Conservation (phyloP, 2,329 filamentous ascomycete species). For the Diplodia sapinea region DNA sequence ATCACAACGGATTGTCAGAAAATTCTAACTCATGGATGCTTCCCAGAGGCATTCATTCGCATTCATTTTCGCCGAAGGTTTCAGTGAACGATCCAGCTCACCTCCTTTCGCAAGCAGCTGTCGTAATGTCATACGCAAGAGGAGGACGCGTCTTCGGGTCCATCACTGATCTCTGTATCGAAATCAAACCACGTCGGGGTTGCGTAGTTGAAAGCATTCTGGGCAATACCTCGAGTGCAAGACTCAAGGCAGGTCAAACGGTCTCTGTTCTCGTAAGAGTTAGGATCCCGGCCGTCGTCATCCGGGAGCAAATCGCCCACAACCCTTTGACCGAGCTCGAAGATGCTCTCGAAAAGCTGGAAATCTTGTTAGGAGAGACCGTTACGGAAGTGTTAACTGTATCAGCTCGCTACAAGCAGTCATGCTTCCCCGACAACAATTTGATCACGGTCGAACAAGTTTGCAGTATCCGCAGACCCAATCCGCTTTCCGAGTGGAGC, state of each 20-base stretch:
- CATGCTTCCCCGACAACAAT: constrained; percentile 41
- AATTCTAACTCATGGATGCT: constrained; percentile 12
- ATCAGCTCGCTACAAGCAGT: constrained; percentile 45
- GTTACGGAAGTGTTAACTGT: constrained; percentile 33
- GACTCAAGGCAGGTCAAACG: constrained; percentile 31
- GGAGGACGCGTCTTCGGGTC: constrained; percentile 16
- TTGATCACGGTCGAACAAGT: constrained; percentile 40
- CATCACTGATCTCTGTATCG: constrained; percentile 30
- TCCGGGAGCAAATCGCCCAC: neutral
- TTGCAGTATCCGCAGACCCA: constrained; percentile 40
- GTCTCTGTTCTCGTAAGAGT: constrained; percentile 32
- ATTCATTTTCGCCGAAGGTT: neutral
- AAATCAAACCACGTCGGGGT: constrained; percentile 25
- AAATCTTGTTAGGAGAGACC: constrained; percentile 34
- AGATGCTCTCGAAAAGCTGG: constrained; percentile 33
- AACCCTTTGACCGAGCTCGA: constrained; percentile 9
- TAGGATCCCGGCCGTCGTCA: constrained; percentile 17
- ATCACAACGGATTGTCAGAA: constrained; percentile 3
- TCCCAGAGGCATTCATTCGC: neutral
- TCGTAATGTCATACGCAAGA: constrained; percentile 24
- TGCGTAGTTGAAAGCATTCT: constrained; percentile 30
- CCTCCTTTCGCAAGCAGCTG: constrained; percentile 18
- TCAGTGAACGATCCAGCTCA: constrained; percentile 10
- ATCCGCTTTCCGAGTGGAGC: constrained; percentile 44
- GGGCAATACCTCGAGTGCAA: constrained; percentile 22